Conservation (phyloP, 441 rosid genomes). For the Rhodomyrtus psidioides region DNA sequence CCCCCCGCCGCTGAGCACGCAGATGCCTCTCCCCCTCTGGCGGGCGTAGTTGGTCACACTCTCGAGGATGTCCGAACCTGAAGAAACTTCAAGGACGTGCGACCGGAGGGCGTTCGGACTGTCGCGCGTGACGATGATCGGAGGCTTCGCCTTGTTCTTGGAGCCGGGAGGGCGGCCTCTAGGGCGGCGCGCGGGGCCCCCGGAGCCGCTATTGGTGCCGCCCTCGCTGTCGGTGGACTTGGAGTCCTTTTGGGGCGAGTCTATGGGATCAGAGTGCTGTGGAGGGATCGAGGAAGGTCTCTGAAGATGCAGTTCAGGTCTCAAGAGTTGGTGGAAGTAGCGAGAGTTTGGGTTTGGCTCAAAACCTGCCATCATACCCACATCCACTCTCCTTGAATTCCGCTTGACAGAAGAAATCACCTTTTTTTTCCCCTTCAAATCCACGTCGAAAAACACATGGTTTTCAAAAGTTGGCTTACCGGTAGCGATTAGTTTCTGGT, state of each 20-base stretch:
- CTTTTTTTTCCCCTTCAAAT: background rate
- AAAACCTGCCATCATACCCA: conserved; percentile 37
- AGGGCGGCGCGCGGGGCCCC: conserved; percentile 5
- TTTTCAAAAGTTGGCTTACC: background rate
- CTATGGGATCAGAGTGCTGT: conserved; percentile 34
- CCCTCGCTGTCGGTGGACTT: conserved; percentile 6
- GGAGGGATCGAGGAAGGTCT: conserved; percentile 12
- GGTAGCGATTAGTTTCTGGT: background rate
- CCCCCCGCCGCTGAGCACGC: background rate
- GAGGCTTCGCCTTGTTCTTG: conserved; percentile 52
- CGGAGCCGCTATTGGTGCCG: background rate
- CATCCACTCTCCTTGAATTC: conserved; percentile 26
- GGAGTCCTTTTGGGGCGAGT: conserved; percentile 16
- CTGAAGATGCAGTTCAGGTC: conserved; percentile 24
- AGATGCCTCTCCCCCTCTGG: background rate
- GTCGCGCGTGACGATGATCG: background rate
- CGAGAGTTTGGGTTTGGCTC: conserved; percentile 32
- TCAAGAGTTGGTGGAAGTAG: conserved; percentile 43
- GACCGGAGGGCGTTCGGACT: background rate
- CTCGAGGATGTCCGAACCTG: background rate
- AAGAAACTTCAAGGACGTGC: conserved; percentile 2
- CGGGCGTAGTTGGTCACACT: background rate
- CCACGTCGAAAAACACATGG: background rate
- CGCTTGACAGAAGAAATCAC: background rate
- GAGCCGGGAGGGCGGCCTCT: conserved; percentile 34